Evolutionary conservation across 306 rosid genomes (phyloP), one percentile per base, ranked within the genome.

Genomic region (Fragaria ananassa): DNA sequence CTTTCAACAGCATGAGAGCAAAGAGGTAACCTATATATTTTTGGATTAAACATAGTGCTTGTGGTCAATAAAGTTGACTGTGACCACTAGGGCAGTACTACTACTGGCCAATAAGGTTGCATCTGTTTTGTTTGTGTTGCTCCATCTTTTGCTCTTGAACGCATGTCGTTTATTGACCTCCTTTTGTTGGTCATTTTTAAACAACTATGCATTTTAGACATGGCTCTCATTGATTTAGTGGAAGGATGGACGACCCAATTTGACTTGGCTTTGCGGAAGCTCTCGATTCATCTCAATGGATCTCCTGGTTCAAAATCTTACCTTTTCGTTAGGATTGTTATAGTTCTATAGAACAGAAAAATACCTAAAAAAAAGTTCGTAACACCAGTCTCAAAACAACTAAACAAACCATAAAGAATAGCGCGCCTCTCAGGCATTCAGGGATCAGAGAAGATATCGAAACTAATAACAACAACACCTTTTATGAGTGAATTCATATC

Each of bases 11-110:
- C 54, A 46, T 79, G 61, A 62, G 70, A 49, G 27, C 35, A 49
- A 4, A 29, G 44, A 3, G 75, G 53, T 47, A 65, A 39, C 19
- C 64, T 10, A 23, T 23, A 23, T 23, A 37, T 71, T 74, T 74
- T 76, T 66, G 56, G 19, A 45, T 25, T 53, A 35, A 61, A 56
- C 34, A 29, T 39, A 27, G 66, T 60, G 35, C 15, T 10, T 29
- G 39, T 70, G 78, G 77, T 71, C 78, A 74, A 80, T 49, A 76
- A 85, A 83, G 83, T 79, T 68, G 81, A 79, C 63, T 8, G 69
- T 62, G 83, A 81, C 71, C 53, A 75, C 58, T 53, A 2, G 58
- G 58, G 58, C 58, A 53, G 23, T 56, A 56, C 31, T 58, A 11
- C 65, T 54, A 58, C 70, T 63, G 34, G 65, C 80, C 76, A 64